Conservation (phyloP, 1,284 basidiomycete species). For the Tremellales sp. region DNA sequence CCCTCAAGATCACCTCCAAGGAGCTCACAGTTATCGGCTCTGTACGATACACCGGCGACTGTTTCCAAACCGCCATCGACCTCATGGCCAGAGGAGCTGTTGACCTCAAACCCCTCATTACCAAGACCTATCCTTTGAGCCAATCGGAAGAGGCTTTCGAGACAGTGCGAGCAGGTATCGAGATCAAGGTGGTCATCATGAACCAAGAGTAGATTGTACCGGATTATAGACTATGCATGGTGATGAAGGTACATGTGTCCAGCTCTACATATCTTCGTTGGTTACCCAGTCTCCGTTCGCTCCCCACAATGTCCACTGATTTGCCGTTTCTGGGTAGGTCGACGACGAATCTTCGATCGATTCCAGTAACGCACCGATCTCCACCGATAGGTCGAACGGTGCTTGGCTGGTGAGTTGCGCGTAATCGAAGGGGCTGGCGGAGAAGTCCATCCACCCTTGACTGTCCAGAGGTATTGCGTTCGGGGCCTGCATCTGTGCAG, state of each 20-base stretch:
- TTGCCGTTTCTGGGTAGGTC: no score
- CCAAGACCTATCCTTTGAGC: constrained; percentile 54
- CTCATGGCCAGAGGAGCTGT: constrained; percentile 53
- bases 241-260: no score
- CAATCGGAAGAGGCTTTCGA: constrained; percentile 51
- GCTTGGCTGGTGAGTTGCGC: neutral
- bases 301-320: no score
- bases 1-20: constrained; percentile 50
- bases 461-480: no score
- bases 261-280: no score
- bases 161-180: constrained; percentile 48
- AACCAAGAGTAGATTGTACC: no score
- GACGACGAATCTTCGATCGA: no score
- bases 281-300: no score
- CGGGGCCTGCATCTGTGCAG: no score
- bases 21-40: constrained; percentile 63
- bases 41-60: constrained; percentile 30
- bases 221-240: no score
- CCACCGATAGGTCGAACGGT: constrained; percentile 4
- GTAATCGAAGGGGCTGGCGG: neutral
- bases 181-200: constrained; percentile 32
- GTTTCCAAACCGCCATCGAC: constrained; percentile 51
- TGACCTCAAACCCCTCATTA: constrained; percentile 53
- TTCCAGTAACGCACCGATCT: constrained; percentile 5
- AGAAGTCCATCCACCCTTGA: no score